These are phyloP conservation scores for Fusarium sp. DNA, from an alignment of 2,329 filamentous ascomycete species.

Conservation along the genomic window DNA sequence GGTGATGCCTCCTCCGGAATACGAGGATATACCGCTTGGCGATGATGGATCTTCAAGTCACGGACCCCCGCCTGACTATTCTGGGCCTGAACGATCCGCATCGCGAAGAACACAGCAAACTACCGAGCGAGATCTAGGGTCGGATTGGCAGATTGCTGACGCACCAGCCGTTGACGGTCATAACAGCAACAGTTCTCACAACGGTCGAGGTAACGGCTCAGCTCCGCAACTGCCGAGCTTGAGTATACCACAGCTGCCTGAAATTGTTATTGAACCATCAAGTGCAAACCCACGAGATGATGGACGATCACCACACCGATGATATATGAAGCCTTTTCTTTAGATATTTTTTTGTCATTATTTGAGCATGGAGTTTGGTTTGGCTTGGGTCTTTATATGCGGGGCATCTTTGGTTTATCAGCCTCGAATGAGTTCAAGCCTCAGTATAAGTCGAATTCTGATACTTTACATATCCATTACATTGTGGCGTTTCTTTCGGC, in stretches of 20 bases:
- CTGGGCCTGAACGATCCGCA: constrained; percentile 52
- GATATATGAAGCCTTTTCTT: constrained; percentile 22
- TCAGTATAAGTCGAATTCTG: not conserved
- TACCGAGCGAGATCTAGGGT: constrained; percentile 36
- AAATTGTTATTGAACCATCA: constrained; percentile 70
- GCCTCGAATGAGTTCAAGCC: constrained; percentile 5
- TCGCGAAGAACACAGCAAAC: constrained; percentile 46
- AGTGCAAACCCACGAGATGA: constrained; percentile 46
- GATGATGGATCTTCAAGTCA: constrained; percentile 57
- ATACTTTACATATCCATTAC: constrained; percentile 8
- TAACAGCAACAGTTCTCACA: not conserved
- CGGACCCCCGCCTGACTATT: constrained; percentile 66
- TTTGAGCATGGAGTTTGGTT: constrained; percentile 45
- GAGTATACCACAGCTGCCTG: constrained; percentile 62
- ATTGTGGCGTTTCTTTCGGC: constrained; percentile 4
- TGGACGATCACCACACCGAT: constrained; percentile 28
- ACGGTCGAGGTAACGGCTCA: constrained; percentile 53
- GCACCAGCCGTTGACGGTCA: constrained; percentile 9
- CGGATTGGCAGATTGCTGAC: constrained; percentile 19
- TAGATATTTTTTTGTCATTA: not conserved
- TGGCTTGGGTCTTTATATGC: constrained; percentile 20
- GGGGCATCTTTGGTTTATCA: not conserved
- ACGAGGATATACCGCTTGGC: constrained; percentile 62
- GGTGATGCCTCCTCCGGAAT: constrained; percentile 65
- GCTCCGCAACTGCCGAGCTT: constrained; percentile 65